Percentiles rank a stretch among this genome's conserved stretches.
Evolutionary conservation across 2,329 filamentous ascomycete species (phyloP).

Genomic region (Tolypocladium guangdongense): DNA sequence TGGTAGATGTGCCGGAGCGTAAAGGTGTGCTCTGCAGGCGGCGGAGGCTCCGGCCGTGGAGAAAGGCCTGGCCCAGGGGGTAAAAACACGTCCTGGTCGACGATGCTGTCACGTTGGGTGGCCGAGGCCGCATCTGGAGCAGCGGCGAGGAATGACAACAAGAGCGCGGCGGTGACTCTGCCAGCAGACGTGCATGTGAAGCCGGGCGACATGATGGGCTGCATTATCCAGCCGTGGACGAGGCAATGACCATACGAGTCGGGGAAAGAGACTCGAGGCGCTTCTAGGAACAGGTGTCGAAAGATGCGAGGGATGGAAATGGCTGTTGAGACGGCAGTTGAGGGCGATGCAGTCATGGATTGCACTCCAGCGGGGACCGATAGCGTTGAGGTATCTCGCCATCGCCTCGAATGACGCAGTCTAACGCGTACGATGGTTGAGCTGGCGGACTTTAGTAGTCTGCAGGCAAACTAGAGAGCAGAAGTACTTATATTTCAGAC

Average conservation of each 20-base stretch:
- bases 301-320: not conserved
- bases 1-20: constrained; percentile 84
- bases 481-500: not conserved
- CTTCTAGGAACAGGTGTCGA: not conserved
- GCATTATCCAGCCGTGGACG: not conserved
- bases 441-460: fast-evolving
- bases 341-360: constrained; percentile 10
- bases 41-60: constrained; percentile 30
- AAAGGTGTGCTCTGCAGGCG: constrained; percentile 46
- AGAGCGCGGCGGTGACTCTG: constrained; percentile 50
- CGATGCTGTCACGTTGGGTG: constrained; percentile 17
- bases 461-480: fast-evolving
- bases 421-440: not conserved
- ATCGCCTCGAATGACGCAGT: not conserved
- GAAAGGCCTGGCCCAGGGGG: constrained; percentile 28
- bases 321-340: constrained; percentile 1
- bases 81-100: constrained; percentile 31
- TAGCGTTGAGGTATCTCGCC: not conserved
- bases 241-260: not conserved
- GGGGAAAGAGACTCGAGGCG: not conserved
- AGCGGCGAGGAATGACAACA: constrained; percentile 58
- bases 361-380: not conserved
- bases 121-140: constrained; percentile 31
- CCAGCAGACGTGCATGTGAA: constrained; percentile 42
- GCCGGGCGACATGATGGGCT: constrained; percentile 6